Conservation (phyloP, 2,329 filamentous ascomycete genomes). For the Pyricularia grisea region DNA sequence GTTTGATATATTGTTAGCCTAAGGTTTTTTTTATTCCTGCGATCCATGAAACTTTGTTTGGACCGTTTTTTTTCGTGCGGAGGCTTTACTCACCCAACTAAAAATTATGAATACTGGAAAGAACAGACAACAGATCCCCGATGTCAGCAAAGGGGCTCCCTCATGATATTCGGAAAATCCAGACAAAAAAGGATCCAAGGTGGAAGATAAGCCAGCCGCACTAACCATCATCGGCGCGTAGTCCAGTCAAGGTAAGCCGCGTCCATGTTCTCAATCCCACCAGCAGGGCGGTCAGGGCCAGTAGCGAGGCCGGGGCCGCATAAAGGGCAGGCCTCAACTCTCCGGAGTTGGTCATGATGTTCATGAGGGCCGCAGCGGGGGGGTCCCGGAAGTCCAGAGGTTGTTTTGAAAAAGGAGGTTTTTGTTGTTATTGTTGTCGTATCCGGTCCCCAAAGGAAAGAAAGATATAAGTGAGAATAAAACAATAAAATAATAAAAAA, state of each 20-base stretch:
- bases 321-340: neutral
- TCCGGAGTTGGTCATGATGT: neutral
- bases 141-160: neutral
- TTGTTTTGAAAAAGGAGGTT: too few relatives aligned
- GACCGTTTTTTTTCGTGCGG: neutral
- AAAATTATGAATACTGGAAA: conserved; percentile 1
- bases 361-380: too few relatives aligned
- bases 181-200: too few relatives aligned
- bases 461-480: too few relatives aligned
- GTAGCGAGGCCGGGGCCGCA: neutral
- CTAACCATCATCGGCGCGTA: neutral
- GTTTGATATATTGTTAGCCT: neutral
- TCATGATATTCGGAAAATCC: neutral
- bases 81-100: neutral
- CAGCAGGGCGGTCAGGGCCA: neutral
- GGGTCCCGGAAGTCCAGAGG: too few relatives aligned
- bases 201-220: neutral
- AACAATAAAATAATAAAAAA: too few relatives aligned
- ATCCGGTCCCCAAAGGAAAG: too few relatives aligned
- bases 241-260: neutral
- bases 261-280: neutral
- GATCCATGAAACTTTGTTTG: neutral
- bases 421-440: too few relatives aligned
- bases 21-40: neutral
- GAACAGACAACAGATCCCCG: neutral